phyloP scores from a whole-genome alignment of 192 early-diverging fungal genomes.

The Diversispora eburnea region DNA sequence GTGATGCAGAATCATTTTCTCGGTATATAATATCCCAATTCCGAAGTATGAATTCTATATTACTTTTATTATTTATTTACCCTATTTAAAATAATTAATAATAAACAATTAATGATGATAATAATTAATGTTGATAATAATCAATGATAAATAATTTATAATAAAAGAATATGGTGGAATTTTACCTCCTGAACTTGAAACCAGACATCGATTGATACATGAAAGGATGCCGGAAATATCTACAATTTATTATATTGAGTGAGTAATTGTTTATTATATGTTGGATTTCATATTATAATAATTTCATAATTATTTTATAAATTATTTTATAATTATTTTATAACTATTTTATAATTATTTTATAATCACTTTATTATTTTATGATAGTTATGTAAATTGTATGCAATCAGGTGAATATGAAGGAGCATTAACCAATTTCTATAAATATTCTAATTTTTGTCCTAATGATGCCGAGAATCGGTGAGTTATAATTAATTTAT shows the following conservation, averaged over 20 bases:
- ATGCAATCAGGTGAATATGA: constrained; percentile 28
- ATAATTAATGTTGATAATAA: background rate
- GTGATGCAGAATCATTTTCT: constrained; percentile 17
- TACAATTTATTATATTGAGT: constrained; percentile 28
- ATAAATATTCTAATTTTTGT: constrained; percentile 30
- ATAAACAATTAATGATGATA: background rate
- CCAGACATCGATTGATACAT: constrained; percentile 14
- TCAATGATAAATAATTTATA: background rate
- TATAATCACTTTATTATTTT: background rate
- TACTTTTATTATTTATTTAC: background rate
- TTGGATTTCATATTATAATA: background rate
- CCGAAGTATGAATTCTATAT: background rate
- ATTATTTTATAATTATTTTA: background rate
- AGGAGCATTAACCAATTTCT: constrained; percentile 22
- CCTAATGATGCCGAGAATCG: constrained; percentile 19
- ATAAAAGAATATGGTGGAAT: constrained; percentile 26
- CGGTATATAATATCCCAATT: constrained; percentile 24
- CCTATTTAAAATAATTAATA: too few species aligned
- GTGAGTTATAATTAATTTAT: background rate
- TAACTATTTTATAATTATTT: background rate
- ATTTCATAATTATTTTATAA: background rate
- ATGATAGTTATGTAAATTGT: constrained; percentile 24
- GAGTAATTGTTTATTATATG: background rate
- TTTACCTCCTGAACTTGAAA: constrained; percentile 21
- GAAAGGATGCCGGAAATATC: constrained; percentile 23